Conservation (phyloP, 208 protist species). For the Entamoeba histolytica region DNA sequence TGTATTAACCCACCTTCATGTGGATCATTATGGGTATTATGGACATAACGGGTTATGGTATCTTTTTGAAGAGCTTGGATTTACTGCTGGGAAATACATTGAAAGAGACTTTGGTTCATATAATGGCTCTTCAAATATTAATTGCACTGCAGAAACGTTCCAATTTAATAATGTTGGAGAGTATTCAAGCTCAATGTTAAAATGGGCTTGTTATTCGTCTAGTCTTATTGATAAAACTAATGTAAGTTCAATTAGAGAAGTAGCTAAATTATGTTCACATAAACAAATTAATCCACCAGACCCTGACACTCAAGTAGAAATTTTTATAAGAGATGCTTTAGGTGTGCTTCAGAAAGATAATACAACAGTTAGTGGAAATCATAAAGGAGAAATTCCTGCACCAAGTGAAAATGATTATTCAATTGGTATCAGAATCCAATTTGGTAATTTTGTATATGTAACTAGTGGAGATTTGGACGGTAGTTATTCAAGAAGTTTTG, state of each 20-base stretch:
- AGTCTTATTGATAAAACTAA: background rate
- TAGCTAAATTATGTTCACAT: background rate
- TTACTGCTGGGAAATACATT: background rate
- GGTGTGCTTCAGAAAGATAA: background rate
- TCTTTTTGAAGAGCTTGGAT: background rate
- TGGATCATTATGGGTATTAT: background rate
- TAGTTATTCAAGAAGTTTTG: background rate
- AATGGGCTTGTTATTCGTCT: background rate
- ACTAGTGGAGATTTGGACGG: background rate
- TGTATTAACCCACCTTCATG: background rate
- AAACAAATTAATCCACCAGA: background rate
- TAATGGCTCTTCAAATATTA: background rate
- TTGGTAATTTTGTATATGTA: background rate
- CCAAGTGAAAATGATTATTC: background rate
- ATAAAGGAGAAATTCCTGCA: background rate
- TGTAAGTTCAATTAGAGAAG: background rate
- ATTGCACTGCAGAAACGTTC: background rate
- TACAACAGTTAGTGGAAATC: background rate
- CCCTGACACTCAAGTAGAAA: background rate
- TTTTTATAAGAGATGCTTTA: background rate
- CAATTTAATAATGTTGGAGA: background rate
- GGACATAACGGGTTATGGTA: background rate
- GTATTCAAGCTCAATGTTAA: background rate
- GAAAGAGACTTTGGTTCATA: background rate
- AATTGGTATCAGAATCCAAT: background rate